These are phyloP conservation scores for Phytophthora citricola DNA, from an alignment of 352 stramenopile genomes.

Conservation along the genomic window DNA sequence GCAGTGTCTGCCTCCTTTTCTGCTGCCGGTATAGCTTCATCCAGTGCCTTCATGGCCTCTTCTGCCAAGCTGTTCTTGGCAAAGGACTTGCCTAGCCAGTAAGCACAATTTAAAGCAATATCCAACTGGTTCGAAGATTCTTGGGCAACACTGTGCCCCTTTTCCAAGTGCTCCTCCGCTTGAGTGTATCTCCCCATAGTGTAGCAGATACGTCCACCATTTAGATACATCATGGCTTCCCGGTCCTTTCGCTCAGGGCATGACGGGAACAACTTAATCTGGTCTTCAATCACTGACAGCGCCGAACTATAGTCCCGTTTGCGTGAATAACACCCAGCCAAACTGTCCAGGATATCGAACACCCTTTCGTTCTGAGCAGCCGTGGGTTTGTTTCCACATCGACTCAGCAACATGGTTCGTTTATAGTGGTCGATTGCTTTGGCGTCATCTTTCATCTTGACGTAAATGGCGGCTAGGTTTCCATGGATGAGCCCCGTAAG, in stretches of 20 bases:
- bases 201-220: conserved; percentile 65
- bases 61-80: conserved; percentile 36
- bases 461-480: conserved; percentile 67
- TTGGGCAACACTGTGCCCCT: conserved; percentile 40
- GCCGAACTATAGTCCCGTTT: conserved; percentile 62
- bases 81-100: conserved; percentile 63
- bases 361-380: conserved; percentile 54
- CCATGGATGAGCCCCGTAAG: conserved; percentile 73
- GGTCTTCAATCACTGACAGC: conserved; percentile 59
- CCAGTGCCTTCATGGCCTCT: conserved; percentile 37
- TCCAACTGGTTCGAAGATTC: conserved; percentile 37
- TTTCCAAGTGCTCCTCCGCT: conserved; percentile 51
- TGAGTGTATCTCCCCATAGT: conserved; percentile 57
- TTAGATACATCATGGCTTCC: conserved; percentile 59
- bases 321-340: conserved; percentile 61
- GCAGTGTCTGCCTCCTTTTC: conserved; percentile 27
- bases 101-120: conserved; percentile 50
- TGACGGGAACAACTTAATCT: conserved; percentile 51
- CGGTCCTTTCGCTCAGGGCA: conserved; percentile 50
- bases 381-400: conserved; percentile 33
- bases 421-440: conserved; percentile 73
- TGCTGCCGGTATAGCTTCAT: conserved; percentile 30
- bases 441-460: conserved; percentile 58
- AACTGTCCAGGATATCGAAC: conserved; percentile 65
- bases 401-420: conserved; percentile 51